Base-by-base conservation (phyloP, 2,329 filamentous ascomycete genomes). In the Diaporthe capsici region DNA sequence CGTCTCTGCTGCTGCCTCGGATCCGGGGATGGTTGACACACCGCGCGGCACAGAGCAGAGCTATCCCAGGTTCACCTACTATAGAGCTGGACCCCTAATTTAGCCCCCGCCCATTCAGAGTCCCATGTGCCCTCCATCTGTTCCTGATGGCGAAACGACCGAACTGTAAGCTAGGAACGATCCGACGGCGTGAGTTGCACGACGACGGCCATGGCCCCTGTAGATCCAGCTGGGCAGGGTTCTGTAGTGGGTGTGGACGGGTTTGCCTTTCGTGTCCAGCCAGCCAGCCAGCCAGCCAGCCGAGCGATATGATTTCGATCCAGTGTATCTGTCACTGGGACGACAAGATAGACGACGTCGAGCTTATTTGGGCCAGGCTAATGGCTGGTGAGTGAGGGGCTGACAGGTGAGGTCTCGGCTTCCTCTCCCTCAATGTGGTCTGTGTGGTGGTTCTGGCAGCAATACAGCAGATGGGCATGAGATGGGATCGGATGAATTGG, bases 131-230 rank as follows among this genome's bases (percentile, higher is more conserved):
- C 60, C 37, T 44, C 39, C 37, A 7, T 42, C 47, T 28, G 34
- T 70, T 39, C 34, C 22, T 42, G 65, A 55, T 70, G 65, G 65
- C 65, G 65, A 70, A 55, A 70, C 65, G 15, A 55, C 49, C 49
- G 49, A 70, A 34, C 7, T 28, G 8, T 25, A 6, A 39, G 34
- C 65, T 68, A 68, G 49, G 49, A 39, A 55, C 65, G 47, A 70
- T 55, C 65, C 65, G 65, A 70, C 65, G 49, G 65, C 47, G 65
- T n/a, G 49, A 42, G 65, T 70, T 55, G 65, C 65, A 55, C n/a
- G 49, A 42, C 34, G 65, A 55, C 65, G n/a, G 65, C 65, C 49
- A 55, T 55, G 49, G n/a, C 17, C 49, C 65, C 49, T 70, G 47
- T 70, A 42, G n/a, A 5, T 6, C 3, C 4, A 22, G 47, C 65